A percentile compares a stretch with the other conserved stretches of the same genome.
Evolutionary conservation across 345 rosid species (phyloP).

Genomic region (Laguncularia racemosa): DNA sequence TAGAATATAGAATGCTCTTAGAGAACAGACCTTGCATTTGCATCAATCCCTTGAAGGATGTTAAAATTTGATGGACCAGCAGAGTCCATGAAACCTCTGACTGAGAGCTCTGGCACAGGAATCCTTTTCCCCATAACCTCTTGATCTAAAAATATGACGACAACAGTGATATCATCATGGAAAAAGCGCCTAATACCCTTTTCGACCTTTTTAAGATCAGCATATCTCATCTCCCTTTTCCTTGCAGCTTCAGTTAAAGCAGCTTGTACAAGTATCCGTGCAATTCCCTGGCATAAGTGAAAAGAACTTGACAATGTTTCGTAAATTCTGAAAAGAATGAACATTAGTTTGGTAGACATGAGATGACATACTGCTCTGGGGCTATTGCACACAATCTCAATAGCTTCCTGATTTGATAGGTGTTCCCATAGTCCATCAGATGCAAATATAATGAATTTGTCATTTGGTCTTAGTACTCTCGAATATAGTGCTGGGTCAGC

Average conservation of each 20-base stretch:
- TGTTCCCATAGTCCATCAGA: conserved; percentile 98
- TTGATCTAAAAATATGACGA: conserved; percentile 73
- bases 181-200: conserved; percentile 55
- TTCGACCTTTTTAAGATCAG: conserved; percentile 56
- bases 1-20: conserved; percentile 1
- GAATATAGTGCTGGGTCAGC: conserved; percentile 65
- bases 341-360: neutral
- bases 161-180: conserved; percentile 89
- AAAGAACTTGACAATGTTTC: neutral
- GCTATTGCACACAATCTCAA: conserved; percentile 52
- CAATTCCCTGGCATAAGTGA: conserved; percentile 52
- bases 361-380: conserved; percentile 62
- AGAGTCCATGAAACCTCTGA: conserved; percentile 51
- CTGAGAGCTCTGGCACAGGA: conserved; percentile 52
- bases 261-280: conserved; percentile 56
- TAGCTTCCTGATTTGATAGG: conserved; percentile 78
- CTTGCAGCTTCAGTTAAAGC: conserved; percentile 68
- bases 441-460: conserved; percentile 82
- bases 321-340: too few relatives aligned
- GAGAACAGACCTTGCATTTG: conserved; percentile 17
- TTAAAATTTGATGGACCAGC: conserved; percentile 69
- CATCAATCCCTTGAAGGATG: conserved; percentile 31
- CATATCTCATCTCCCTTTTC: conserved; percentile 62
- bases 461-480: conserved; percentile 57
- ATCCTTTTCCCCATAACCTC: conserved; percentile 31